Percentiles rank a stretch among this genome's conserved stretches.
These are phyloP conservation scores for Mucor saturninus DNA, from an alignment of 371 early-diverging fungal species.

Conservation along the genomic window DNA sequence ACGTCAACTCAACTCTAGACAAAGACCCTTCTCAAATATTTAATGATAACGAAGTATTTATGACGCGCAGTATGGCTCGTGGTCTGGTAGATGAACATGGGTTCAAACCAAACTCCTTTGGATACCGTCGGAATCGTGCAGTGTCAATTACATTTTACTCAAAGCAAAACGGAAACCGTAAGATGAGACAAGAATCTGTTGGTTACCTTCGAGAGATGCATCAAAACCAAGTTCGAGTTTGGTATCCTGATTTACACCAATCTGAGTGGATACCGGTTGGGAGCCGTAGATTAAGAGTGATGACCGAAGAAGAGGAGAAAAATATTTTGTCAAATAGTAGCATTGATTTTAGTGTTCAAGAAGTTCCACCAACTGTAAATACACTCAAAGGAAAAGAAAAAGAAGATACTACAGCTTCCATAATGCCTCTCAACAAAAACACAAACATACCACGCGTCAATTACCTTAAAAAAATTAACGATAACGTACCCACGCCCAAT, in stretches of 20 bases:
- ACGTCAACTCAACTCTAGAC: constrained; percentile 38
- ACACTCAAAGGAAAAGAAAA: background rate
- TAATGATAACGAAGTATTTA: constrained; percentile 58
- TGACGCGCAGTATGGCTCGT: constrained; percentile 58
- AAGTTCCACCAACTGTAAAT: constrained; percentile 6
- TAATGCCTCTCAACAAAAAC: no score
- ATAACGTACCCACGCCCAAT: no score
- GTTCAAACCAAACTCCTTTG: constrained; percentile 53
- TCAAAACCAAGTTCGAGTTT: constrained; percentile 38
- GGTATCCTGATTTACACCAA: constrained; percentile 39
- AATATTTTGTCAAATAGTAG: background rate
- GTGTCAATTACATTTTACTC: constrained; percentile 42
- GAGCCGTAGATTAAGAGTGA: constrained; percentile 42
- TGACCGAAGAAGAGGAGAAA: constrained; percentile 37
- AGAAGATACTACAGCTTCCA: background rate
- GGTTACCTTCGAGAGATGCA: constrained; percentile 45
- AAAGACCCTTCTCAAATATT: constrained; percentile 49
- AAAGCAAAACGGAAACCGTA: constrained; percentile 6
- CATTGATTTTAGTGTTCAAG: constrained; percentile 9
- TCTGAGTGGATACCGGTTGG: constrained; percentile 46
- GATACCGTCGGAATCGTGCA: constrained; percentile 54
- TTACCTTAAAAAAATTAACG: no score
- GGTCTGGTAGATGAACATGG: constrained; percentile 49
- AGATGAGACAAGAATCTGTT: constrained; percentile 29
- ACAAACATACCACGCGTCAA: no score